Percentiles rank a stretch among this genome's conserved stretches.
phyloP scores from a whole-genome alignment of 345 rosid species.

The Syzygium aromaticum region DNA sequence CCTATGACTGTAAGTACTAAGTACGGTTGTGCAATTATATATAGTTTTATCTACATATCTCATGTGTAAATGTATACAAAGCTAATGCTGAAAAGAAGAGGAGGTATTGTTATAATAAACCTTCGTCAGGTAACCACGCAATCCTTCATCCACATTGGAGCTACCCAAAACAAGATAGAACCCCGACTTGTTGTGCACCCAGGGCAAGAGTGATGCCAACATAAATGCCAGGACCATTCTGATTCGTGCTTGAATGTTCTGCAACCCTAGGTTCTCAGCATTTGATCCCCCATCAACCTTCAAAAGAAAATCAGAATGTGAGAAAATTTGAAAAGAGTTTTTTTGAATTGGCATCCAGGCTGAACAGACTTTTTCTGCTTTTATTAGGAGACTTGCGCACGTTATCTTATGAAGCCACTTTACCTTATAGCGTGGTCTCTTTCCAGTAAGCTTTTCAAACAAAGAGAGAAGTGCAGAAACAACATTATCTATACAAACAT shows the following conservation, averaged over 20 bases:
- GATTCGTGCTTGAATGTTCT: conserved; percentile 92
- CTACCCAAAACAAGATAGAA: conserved; percentile 94
- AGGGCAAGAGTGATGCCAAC: conserved; percentile 90
- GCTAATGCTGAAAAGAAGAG: neutral
- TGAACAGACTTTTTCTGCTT: neutral
- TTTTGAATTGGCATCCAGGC: neutral
- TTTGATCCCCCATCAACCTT: conserved; percentile 93
- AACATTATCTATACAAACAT: conserved; percentile 70
- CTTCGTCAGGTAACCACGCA: conserved; percentile 95
- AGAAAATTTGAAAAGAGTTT: neutral
- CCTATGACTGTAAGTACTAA: neutral
- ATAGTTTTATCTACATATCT: neutral
- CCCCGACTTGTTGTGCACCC: conserved; percentile 88
- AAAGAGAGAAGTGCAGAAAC: conserved; percentile 69
- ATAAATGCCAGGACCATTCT: conserved; percentile 94
- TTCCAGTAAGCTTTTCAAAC: conserved; percentile 83
- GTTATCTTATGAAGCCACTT: neutral
- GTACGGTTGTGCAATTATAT: neutral
- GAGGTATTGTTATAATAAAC: conserved; percentile 12
- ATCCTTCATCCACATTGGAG: conserved; percentile 91
- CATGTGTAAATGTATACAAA: neutral
- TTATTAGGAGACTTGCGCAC: neutral
- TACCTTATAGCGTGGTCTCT: conserved; percentile 78
- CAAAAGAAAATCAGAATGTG: neutral
- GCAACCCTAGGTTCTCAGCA: conserved; percentile 79